Base-by-base conservation (phyloP, 805 yeast species). In the Kazachstania viticola region DNA sequence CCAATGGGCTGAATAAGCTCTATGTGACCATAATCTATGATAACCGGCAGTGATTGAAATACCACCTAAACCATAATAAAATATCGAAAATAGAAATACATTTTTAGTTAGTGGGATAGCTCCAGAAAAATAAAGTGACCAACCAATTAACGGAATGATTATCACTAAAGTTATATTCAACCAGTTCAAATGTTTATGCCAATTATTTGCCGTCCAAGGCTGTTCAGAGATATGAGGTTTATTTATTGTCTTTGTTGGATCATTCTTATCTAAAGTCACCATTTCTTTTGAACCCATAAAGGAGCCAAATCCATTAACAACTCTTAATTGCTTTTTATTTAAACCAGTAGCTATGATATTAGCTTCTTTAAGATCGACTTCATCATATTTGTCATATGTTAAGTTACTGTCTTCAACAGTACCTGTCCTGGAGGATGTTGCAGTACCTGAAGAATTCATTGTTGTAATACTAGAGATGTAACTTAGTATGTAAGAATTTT, bases 331-430 rank as follows among this genome's bases (percentile, higher is more conserved):
- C 46, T 72, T 68, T 52, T 75, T 78, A 63, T 79, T 73, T 33
- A 82, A 71, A 42, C 93, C 93, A 9, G 91, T 80, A 13, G 93
- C 93, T 39, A 81, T 68, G 29, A 82, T 74, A 56, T 79, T 80
- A 38, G 85, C 83, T 33, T 71, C 62, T 28, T 75, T 69, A 42
- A 81, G 65, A 52, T 81, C 85, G 31, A 75, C 71, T 30, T 48
- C 49, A 24, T 41, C 30, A 16, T 21, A 33, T 21, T 25, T 25
- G 9, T 27, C 17, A n/a, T 4, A 14, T 2, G 13, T 12, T 9
- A n/a, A 4, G 4, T 14, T 13, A 23, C 22, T 17, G 9, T 9
- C 3, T 7, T 6, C 14, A 6, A n/a, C 14, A n/a, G n/a, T n/a
- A n/a, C n/a, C n/a, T n/a, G n/a, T n/a, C n/a, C n/a, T n/a, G n/a